Evolutionary conservation across 129 eudicot species (phyloP), one percentile per base, ranked within the genome.

Genomic region (Calendula officinalis): DNA sequence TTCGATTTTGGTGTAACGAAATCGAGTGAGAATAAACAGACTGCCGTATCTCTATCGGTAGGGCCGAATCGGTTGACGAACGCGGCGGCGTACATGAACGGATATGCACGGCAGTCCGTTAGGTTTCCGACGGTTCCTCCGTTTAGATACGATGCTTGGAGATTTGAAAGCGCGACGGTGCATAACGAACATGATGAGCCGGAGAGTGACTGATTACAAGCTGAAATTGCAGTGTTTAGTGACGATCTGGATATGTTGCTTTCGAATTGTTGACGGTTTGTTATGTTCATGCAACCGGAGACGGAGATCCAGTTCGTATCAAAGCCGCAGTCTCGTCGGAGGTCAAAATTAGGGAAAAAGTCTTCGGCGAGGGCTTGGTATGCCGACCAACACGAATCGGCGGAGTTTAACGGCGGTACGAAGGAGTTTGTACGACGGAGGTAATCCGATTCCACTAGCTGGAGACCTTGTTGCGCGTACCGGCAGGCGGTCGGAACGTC

Each of bases 181-280:
- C 98, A 92, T 46, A 87, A 32, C 9, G 96, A 84, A 35, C 98
- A 92, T 0, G 95, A 81, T 10, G 95, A 75, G 55, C 75, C 75
- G 37, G 76, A 62, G 7, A 92, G 77, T 0, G 96, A 68, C 66
- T 88, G 96, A 62, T 85, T 85, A 22, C 98, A 92, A 1, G 81
- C 66, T 0, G 75, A n/a, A 5, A 48, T 69, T 32, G 80, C 87
- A 50, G 66, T 68, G 64, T 57, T 46, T 0, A 81, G n/a, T 7
- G 76, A 73, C 3, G 80, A 13, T 9, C 33, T 36, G 5, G 88
- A 50, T 0, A 85, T 82, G 11, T 6, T 51, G 0, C 66, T 2
- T 70, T 88, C 95, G 55, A 85, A 92, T 48, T 88, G 76, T 6
- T 56, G n/a, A 0, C 80, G 85, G 6, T 71, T 85, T 5, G 85